Evolutionary conservation across 345 rosid species (phyloP), one percentile per base, ranked within the genome.

Genomic region (Trapa bicornis): DNA sequence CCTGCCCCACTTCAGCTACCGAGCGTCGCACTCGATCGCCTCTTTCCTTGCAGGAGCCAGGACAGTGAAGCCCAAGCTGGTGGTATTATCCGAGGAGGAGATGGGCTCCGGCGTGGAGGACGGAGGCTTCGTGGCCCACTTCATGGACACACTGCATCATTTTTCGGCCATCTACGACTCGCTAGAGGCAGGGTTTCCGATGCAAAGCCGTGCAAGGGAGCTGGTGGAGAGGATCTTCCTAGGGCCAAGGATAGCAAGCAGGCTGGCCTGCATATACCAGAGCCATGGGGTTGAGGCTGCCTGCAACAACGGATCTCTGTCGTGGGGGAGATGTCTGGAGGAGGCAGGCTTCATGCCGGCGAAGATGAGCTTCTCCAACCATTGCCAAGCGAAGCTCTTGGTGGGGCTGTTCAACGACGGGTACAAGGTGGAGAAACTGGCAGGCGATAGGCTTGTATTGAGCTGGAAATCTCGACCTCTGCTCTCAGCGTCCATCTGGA

Each of bases 121-220:
- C 17, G 84, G 83, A 1, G 88, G 86, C n/a, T 92, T 88, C 38
- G 65, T 85, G 37, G 74, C 83, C 10, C 80, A 84, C 71, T 93
- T 93, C 65, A 85, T 88, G 88, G 98, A 93, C 77, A 74, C 86
- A 5, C 72, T 90, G 68, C 94, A 90, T 68, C 94, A 93, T 17
- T 93, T 81, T 80, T 90, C 98, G 0, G 97, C 98, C 17, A 22
- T 88, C 6, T 90, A 80, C 33, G 97, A 93, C 73, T 90, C 98
- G 12, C 72, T 93, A 1, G 96, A 89, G 72, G 88, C 88, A 0
- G 85, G 92, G 37, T 85, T 85, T 64, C 95, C 96, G n/a, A 79
- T 80, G 81, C 86, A 82, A 70, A 54, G 79, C 66, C 74, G 78
- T 42, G 90, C 88, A 2, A 75, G 96, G 17, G 73, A 87, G 3